Evolutionary conservation across 768 basidiomycete species (phyloP), one percentile per base, ranked within the genome.

Genomic region (Boletus reticulatus): DNA sequence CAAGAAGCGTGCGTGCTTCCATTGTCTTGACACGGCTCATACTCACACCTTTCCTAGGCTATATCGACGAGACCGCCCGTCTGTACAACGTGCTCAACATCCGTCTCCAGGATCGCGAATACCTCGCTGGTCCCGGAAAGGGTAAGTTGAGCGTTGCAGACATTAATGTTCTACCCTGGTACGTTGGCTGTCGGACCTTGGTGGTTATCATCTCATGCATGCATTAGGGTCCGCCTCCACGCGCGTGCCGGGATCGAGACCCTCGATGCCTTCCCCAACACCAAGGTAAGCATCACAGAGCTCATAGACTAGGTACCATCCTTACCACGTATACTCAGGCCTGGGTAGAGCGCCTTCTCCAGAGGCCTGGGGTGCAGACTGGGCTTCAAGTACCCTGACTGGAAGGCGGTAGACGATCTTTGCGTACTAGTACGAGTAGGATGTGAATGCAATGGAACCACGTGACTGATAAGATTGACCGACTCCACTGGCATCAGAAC

Each of bases 71-170:
- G 77, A 89, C 90, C 4, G 84, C 83, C 62, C 83, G 94, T 24
- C 78, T 95, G 20, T 94, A 89, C 67, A 75, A 82, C n/a, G 94
- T 95, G 4, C 80, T 95, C 42, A 84, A 95, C 63, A 83, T 85
- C 47, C 83, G 88, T 22, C 80, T 95, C n/a, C 70, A 76, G 43
- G 82, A 77, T 50, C 81, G 88, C 17, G 91, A 94, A 39, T 95
- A 80, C 68, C 83, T 96, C 16, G 91, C 81, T 17, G 92, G 94
- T n/a, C 73, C 84, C 12, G 86, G 83, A 0, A 75, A 76, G 52
- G 89, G 88, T 24, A 84, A 81, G 61, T 82, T 79, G 66, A 83
- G 78, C 39, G 71, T 94, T 45, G 93, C 89, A 8, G 90, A 92
- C 63, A 72, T 89, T 53, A 92, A 91, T 54, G 76, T 77, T 4